Evolutionary conservation across 768 basidiomycete genomes (phyloP), one percentile per base, ranked within the genome.

Genomic region (Sutorius australiensis): DNA sequence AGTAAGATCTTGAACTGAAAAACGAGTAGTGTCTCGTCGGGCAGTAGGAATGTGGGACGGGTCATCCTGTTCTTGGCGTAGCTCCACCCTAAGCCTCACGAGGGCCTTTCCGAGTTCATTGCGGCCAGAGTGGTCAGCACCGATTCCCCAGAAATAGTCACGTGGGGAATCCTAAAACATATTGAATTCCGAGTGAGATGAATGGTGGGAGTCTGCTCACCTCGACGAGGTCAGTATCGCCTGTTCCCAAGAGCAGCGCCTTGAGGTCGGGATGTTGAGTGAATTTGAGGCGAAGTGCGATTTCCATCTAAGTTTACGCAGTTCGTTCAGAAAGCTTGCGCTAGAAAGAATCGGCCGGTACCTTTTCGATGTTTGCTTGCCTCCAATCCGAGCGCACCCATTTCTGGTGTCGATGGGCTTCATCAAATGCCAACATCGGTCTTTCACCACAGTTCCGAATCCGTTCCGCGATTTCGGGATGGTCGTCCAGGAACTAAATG

Each of bases 111-210:
- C 88, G 31, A 89, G 79, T 65, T 89, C 85, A 57, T 89, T 89
- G 37, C 81, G 79, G 19, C 87, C 87, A 60, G 75, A 71, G 27
- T 77, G 72, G 65, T 89, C 83, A 36, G 78, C 73, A 6, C 87
- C 87, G 55, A 82, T 68, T n/a, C 87, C 87, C 86, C 87, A 89
- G 68, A 88, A 88, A 37, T 84, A 75, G 66, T 89, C 87, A 57
- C 81, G 84, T 53, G 83, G 82, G n/a, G 85, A 87, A 61, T 86
- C 79, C 85, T 87, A 56, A 30, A 10, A 21, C 4, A 16, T 6
- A 48, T 17, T 47, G 30, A 51, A 31, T 46, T 13, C 32, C 50
- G 44, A 14, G 21, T 47, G 41, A 32, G 33, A 55, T 10, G 44
- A 21, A 39, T 3, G n/a, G 48, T 10, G 17, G 7, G 12, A 36